Percentiles rank a stretch among this genome's conserved stretches.
Conservation (phyloP, 2,329 filamentous ascomycete species). For the Pseudogymnoascus sp. region DNA sequence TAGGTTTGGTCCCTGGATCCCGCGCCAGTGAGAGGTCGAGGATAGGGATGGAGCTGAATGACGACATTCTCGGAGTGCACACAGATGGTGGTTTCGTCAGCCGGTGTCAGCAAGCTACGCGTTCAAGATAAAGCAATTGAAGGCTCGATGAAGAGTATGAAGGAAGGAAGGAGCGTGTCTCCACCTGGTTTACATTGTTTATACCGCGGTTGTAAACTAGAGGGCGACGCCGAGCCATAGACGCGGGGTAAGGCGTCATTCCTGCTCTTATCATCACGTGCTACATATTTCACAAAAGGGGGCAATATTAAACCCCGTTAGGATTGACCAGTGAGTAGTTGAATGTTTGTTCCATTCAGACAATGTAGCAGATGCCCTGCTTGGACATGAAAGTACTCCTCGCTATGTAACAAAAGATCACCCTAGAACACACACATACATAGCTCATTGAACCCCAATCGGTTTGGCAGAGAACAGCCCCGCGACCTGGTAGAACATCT, state of each 20-base stretch:
- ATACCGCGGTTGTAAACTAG: not conserved
- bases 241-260: conserved; percentile 10
- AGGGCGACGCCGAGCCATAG: not conserved
- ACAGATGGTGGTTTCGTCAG: not conserved
- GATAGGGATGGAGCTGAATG: conserved; percentile 68
- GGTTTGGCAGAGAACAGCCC: conserved; percentile 53
- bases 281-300: not conserved
- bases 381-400: conserved; percentile 9
- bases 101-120: not conserved
- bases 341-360: not conserved
- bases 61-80: conserved; percentile 29
- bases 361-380: not conserved
- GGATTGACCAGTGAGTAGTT: not conserved
- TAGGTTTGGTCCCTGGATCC: conserved; percentile 56
- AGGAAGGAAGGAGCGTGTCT: not conserved
- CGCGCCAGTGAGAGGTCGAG: conserved; percentile 63
- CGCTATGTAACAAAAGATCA: conserved; percentile 10
- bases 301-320: no score
- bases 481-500: conserved; percentile 67
- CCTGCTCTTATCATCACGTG: conserved; percentile 5
- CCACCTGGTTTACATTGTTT: not conserved
- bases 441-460: not conserved
- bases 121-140: not conserved
- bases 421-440: not conserved
- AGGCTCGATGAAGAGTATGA: not conserved